A percentile compares a stretch with the other conserved stretches of the same genome.
Conservation (phyloP, 2,329 filamentous ascomycete genomes). For the Akanthomyces muscarius region DNA sequence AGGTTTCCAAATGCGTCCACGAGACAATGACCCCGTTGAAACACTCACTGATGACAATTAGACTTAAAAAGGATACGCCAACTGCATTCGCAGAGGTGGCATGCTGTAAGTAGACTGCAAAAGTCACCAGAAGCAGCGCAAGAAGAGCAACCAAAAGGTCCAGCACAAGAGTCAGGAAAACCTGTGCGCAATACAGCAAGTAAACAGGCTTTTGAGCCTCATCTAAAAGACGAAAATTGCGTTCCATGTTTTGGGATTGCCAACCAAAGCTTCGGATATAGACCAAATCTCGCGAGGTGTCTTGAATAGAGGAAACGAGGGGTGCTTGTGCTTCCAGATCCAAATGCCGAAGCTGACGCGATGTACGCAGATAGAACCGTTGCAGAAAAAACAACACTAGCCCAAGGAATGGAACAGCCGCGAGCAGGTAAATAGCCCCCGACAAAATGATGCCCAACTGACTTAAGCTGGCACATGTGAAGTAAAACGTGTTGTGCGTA, state of each 20-base stretch:
- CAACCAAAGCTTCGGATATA: slow-evolving; percentile 54
- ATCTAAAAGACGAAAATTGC: slow-evolving; percentile 44
- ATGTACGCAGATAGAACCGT: slow-evolving; percentile 33
- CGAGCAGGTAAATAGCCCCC: slow-evolving; percentile 26
- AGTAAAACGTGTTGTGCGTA: neutral
- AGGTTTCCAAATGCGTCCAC: neutral
- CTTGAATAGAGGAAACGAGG: slow-evolving; percentile 35
- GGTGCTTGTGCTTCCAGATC: slow-evolving; percentile 34
- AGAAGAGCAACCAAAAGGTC: slow-evolving; percentile 43
- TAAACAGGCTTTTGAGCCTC: slow-evolving; percentile 52
- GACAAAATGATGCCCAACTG: slow-evolving; percentile 22
- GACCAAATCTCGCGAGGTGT: slow-evolving; percentile 40
- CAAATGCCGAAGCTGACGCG: slow-evolving; percentile 33
- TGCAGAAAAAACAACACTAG: slow-evolving; percentile 18
- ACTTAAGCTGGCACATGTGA: no score
- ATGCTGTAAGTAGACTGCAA: neutral
- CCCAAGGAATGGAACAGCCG: slow-evolving; percentile 24
- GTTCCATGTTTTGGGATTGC: slow-evolving; percentile 38
- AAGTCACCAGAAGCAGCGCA: slow-evolving; percentile 18
- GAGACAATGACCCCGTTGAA: neutral
- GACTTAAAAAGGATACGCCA: neutral
- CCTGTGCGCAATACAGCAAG: slow-evolving; percentile 49
- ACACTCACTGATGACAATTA: neutral
- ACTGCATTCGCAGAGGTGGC: neutral
- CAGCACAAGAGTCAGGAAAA: slow-evolving; percentile 49